Evolutionary conservation across 2,329 filamentous ascomycete genomes (phyloP).

Genomic region (Penicillium hordei): DNA sequence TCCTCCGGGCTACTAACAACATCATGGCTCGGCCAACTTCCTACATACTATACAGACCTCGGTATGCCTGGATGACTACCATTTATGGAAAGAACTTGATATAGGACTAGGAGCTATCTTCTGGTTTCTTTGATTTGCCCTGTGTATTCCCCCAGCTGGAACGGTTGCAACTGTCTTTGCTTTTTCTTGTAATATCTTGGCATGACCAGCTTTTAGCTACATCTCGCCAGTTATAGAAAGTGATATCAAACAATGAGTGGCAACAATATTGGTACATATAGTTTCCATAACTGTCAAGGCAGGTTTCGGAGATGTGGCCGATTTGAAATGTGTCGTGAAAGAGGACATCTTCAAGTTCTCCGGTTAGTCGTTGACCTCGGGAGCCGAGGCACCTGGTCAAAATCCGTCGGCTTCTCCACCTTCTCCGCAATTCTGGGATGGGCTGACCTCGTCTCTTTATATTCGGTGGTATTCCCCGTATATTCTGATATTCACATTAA

Average conservation of each 20-base stretch:
- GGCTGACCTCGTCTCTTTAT: conserved; percentile 16
- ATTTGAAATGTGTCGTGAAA: background rate
- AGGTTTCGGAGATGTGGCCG: background rate
- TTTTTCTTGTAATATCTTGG: background rate
- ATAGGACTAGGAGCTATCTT: background rate
- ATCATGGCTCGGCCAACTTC: background rate
- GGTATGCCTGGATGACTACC: background rate
- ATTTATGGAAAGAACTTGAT: background rate
- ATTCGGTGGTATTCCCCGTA: background rate
- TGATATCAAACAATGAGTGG: background rate
- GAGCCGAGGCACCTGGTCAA: conserved; percentile 28
- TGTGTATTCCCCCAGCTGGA: background rate
- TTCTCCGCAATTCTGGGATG: conserved; percentile 27
- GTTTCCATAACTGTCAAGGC: background rate
- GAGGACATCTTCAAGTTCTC: background rate
- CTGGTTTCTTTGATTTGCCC: background rate
- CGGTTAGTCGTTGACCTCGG: conserved; percentile 4
- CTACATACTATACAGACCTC: background rate
- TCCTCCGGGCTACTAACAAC: background rate
- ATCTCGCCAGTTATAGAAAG: background rate
- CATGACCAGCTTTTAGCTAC: background rate
- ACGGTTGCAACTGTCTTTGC: background rate
- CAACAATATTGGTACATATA: background rate
- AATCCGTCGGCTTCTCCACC: conserved; percentile 32
- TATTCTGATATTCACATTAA: background rate